Evolutionary conservation across 306 rosid species (phyloP).

Genomic region (Begonia masoniana): DNA sequence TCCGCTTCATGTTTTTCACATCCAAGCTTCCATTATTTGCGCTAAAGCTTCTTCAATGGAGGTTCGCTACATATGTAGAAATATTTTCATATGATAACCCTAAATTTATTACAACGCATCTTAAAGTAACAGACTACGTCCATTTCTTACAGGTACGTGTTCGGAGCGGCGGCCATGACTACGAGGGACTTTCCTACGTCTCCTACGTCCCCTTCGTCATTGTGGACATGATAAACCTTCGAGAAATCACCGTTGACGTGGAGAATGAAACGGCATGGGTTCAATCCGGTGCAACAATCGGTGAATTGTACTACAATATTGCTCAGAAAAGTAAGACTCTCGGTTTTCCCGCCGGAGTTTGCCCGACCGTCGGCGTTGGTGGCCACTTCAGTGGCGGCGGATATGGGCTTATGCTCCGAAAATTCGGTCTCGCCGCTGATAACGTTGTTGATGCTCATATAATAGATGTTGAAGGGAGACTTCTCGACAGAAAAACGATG

Average conservation of each 20-base stretch:
- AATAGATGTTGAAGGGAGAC: constrained; percentile 22
- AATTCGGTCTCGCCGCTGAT: constrained; percentile 36
- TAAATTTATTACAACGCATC: too few species aligned
- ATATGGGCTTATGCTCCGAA: constrained; percentile 28
- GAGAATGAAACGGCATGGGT: constrained; percentile 45
- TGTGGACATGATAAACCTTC: constrained; percentile 10
- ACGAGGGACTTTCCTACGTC: constrained; percentile 11
- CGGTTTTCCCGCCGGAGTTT: constrained; percentile 50
- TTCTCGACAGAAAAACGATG: constrained; percentile 26
- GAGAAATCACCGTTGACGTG: background rate
- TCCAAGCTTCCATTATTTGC: constrained; percentile 13
- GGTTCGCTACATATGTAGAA: too few species aligned
- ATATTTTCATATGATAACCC: too few species aligned
- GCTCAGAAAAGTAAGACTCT: constrained; percentile 24
- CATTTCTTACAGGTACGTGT: constrained; percentile 9
- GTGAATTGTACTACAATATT: constrained; percentile 46
- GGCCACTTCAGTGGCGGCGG: constrained; percentile 56
- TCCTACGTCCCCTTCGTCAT: constrained; percentile 6
- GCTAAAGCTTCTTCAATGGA: background rate
- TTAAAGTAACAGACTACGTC: too few species aligned
- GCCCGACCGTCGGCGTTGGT: constrained; percentile 41
- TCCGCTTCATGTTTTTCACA: background rate
- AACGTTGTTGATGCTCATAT: constrained; percentile 33
- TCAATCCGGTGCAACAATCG: constrained; percentile 49
- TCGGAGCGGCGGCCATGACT: constrained; percentile 18